Evolutionary conservation across 140 eudicot species (phyloP).

Genomic region (Oenanthe javanica): DNA sequence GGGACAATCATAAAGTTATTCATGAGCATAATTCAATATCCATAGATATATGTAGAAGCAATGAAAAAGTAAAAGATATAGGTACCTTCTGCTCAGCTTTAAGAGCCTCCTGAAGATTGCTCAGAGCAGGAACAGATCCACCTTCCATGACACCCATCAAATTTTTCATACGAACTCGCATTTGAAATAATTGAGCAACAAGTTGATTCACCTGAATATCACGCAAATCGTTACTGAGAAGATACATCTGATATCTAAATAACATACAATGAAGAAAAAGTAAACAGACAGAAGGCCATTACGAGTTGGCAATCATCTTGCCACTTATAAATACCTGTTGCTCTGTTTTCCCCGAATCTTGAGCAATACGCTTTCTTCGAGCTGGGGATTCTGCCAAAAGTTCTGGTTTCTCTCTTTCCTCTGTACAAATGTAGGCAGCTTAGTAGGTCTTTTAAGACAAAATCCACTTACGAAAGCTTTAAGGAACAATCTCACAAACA

Average conservation of each 20-base stretch:
- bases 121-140: slow-evolving; percentile 81
- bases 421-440: slow-evolving; percentile 26
- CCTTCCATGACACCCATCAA: slow-evolving; percentile 92
- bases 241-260: background rate
- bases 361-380: slow-evolving; percentile 75
- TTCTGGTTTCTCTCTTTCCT: slow-evolving; percentile 97
- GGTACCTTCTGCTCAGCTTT: slow-evolving; percentile 73
- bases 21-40: background rate
- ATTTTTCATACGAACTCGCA: slow-evolving; percentile 94
- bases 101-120: slow-evolving; percentile 79
- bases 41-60: background rate
- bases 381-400: slow-evolving; percentile 83
- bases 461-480: background rate
- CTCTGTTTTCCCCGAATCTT: slow-evolving; percentile 90
- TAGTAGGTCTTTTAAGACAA: background rate
- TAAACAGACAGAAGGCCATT: background rate
- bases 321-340: slow-evolving; percentile 49
- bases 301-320: background rate
- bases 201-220: slow-evolving; percentile 76
- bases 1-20: background rate
- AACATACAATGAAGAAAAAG: background rate
- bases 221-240: background rate
- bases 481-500: background rate
- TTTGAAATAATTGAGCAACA: slow-evolving; percentile 89
- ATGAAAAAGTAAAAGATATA: background rate